These are phyloP conservation scores for Erysimum cheiri DNA, from an alignment of 441 rosid genomes.

Conservation along the genomic window DNA sequence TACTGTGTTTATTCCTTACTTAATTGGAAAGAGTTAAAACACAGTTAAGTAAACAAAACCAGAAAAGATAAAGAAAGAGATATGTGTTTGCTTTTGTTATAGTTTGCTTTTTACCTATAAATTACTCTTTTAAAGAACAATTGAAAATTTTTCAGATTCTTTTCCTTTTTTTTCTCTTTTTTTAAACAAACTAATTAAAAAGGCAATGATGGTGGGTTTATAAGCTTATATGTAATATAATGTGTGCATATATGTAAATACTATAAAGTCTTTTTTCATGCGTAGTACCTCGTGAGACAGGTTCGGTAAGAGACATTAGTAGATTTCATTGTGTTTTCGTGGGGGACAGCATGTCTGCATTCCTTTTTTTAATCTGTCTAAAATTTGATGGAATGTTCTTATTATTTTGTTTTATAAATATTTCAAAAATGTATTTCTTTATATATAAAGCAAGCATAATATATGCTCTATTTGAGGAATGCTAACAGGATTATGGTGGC, in stretches of 20 bases:
- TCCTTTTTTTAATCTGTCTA: slow-evolving; percentile 10
- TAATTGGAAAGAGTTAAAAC: slow-evolving; percentile 43
- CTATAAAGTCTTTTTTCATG: slow-evolving; percentile 58
- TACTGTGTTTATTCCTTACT: slow-evolving; percentile 37
- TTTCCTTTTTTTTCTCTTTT: background rate
- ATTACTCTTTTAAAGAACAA: slow-evolving; percentile 34
- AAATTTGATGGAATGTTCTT: slow-evolving; percentile 25
- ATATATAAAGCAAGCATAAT: background rate
- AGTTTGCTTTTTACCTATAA: slow-evolving; percentile 38
- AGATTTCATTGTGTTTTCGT: slow-evolving; percentile 36
- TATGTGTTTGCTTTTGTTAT: slow-evolving; percentile 40
- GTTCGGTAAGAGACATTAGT: slow-evolving; percentile 49
- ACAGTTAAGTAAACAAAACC: slow-evolving; percentile 39
- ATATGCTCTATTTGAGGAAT: slow-evolving; percentile 16
- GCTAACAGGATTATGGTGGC: slow-evolving; percentile 1
- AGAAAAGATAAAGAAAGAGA: slow-evolving; percentile 37
- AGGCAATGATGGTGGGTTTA: slow-evolving; percentile 36
- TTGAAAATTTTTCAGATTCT: slow-evolving; percentile 26
- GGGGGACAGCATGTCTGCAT: slow-evolving; percentile 45
- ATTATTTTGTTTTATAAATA: background rate
- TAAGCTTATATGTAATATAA: slow-evolving; percentile 6
- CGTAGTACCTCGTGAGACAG: slow-evolving; percentile 60
- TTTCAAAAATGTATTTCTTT: background rate
- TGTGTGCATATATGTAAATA: slow-evolving; percentile 9
- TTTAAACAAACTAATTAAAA: slow-evolving; percentile 5